phyloP scores from a whole-genome alignment of 805 yeast genomes.

The Nakazawaea sp. region DNA sequence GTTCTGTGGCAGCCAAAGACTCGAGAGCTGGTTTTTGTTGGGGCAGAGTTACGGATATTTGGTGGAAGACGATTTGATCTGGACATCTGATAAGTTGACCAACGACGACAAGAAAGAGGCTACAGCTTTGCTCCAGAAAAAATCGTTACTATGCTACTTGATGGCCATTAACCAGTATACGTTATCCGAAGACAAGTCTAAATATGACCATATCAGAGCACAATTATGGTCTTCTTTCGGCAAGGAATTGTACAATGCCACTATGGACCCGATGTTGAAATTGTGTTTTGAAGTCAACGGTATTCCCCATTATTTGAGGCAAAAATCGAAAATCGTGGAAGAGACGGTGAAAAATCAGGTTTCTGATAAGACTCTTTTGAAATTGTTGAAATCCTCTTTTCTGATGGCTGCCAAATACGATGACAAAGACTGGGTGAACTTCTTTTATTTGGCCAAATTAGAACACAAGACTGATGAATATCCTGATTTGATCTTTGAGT shows the following conservation, averaged over 20 bases:
- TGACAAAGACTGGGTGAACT: constrained; percentile 53
- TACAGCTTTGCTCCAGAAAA: constrained; percentile 62
- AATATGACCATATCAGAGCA: constrained; percentile 25
- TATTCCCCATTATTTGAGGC: constrained; percentile 27
- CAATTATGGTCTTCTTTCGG: constrained; percentile 49
- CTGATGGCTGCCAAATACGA: constrained; percentile 38
- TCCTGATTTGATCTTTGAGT: constrained; percentile 28
- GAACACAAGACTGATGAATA: constrained; percentile 13
- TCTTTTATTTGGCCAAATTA: constrained; percentile 52
- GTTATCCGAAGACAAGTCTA: constrained; percentile 15
- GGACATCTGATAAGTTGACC: constrained; percentile 82
- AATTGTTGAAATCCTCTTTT: constrained; percentile 35
- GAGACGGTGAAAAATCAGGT: background rate
- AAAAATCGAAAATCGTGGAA: constrained; percentile 17
- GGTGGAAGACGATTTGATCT: constrained; percentile 86
- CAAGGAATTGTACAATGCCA: constrained; percentile 50
- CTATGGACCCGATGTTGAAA: constrained; percentile 58
- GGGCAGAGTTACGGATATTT: constrained; percentile 74
- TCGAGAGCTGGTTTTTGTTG: constrained; percentile 81
- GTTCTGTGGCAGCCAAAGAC: constrained; percentile 53
- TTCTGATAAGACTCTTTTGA: constrained; percentile 23
- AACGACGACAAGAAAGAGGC: constrained; percentile 49
- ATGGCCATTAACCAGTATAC: constrained; percentile 55
- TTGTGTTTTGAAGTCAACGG: constrained; percentile 42
- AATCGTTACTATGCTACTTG: constrained; percentile 62